Evolutionary conservation across 2,329 filamentous ascomycete genomes (phyloP).

Genomic region (Talaromyces sp.): DNA sequence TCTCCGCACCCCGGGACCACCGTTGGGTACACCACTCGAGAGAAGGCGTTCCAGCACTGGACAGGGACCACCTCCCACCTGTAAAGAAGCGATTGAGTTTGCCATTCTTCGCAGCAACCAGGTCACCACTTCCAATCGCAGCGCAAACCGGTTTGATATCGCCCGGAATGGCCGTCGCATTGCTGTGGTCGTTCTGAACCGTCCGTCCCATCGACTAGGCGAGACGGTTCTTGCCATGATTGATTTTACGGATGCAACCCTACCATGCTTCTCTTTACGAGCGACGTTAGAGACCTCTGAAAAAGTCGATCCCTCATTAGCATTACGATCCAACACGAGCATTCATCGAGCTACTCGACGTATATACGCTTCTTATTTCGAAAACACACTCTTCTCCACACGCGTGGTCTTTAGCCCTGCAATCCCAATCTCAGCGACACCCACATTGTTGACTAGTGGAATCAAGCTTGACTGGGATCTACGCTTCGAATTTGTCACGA

Average conservation of each 20-base stretch:
- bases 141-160: constrained; percentile 93
- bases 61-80: constrained; percentile 55
- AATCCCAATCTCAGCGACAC: constrained; percentile 78
- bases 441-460: constrained; percentile 87
- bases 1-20: constrained; percentile 53
- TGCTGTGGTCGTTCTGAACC: constrained; percentile 81
- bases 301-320: constrained; percentile 73
- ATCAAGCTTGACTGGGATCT: constrained; percentile 86
- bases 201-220: constrained; percentile 83
- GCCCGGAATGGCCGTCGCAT: constrained; percentile 88
- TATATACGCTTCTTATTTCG: constrained; percentile 71
- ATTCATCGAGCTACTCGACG: constrained; percentile 83
- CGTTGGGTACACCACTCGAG: constrained; percentile 72
- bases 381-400: constrained; percentile 77
- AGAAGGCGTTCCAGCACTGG: constrained; percentile 52
- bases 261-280: constrained; percentile 82
- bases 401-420: constrained; percentile 77
- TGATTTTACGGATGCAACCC: constrained; percentile 73
- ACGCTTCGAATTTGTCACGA: constrained; percentile 87
- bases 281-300: constrained; percentile 83
- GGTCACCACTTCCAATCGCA: constrained; percentile 65
- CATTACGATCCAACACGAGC: constrained; percentile 78
- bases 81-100: constrained; percentile 84
- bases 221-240: constrained; percentile 81
- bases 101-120: constrained; percentile 81